A percentile compares a stretch with the other conserved stretches of the same genome.
Evolutionary conservation across 352 stramenopile genomes (phyloP).

Genomic region (Halophytophthora polymorphica): DNA sequence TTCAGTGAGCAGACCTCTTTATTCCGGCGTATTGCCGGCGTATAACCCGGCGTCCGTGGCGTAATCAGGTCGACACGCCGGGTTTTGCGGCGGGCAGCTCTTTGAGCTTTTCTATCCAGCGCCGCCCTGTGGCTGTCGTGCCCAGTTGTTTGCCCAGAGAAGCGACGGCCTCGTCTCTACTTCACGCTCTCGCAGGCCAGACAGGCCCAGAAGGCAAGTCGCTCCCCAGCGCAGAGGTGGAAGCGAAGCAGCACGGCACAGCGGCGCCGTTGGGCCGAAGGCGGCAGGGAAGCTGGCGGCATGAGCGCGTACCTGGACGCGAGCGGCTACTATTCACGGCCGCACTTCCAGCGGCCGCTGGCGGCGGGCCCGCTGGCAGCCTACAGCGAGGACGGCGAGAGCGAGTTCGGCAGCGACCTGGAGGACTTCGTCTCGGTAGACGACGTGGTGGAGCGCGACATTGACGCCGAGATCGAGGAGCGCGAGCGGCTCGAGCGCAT

Average conservation of each 20-base stretch:
- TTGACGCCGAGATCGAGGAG: slow-evolving; percentile 71
- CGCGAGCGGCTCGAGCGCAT: slow-evolving; percentile 23
- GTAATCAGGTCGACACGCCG: too few relatives aligned
- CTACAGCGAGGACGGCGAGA: slow-evolving; percentile 21
- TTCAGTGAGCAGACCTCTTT: too few relatives aligned
- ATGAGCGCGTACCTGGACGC: slow-evolving; percentile 27
- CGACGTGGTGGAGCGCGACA: slow-evolving; percentile 63
- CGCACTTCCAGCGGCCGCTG: slow-evolving; percentile 13
- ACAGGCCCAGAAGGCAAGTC: too few relatives aligned
- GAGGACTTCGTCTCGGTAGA: slow-evolving; percentile 58
- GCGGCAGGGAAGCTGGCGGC: too few relatives aligned
- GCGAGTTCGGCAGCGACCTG: slow-evolving; percentile 32
- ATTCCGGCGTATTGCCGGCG: too few relatives aligned
- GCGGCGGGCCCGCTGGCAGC: slow-evolving; percentile 9
- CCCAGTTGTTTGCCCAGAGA: background rate
- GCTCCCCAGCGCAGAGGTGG: too few relatives aligned
- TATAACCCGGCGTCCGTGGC: too few relatives aligned
- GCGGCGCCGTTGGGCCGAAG: too few relatives aligned
- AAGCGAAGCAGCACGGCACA: too few relatives aligned
- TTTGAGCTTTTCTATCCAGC: too few relatives aligned
- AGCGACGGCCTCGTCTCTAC: background rate
- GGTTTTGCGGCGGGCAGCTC: too few relatives aligned
- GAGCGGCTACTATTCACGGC: slow-evolving; percentile 11
- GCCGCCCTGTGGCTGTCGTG: slow-evolving; percentile 5
- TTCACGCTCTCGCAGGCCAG: background rate